Percentiles rank a stretch among this genome's conserved stretches.
Conservation (phyloP, 75 land plant species). For the Isoetes taiwanensis region DNA sequence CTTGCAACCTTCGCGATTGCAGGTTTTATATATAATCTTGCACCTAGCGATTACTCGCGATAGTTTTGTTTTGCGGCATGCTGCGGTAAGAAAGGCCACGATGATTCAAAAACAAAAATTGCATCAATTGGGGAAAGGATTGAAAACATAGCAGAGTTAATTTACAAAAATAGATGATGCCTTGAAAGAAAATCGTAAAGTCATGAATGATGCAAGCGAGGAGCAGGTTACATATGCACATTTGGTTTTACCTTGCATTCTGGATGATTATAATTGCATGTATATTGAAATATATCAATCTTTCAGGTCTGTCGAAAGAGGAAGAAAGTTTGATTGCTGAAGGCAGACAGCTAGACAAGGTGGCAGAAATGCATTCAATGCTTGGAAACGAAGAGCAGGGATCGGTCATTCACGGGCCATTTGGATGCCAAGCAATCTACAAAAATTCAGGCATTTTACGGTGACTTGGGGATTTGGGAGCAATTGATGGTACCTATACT, state of each 20-base stretch:
- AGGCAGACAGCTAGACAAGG: conserved; percentile 76
- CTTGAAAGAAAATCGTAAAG: conserved; percentile 26
- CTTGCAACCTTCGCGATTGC: too few relatives aligned
- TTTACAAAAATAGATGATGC: conserved; percentile 20
- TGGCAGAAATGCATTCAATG: conserved; percentile 49
- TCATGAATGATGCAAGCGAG: conserved; percentile 38
- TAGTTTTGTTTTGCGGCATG: conserved; percentile 42
- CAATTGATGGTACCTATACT: conserved; percentile 61
- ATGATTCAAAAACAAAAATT: conserved; percentile 48
- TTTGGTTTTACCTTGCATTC: neutral
- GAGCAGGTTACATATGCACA: conserved; percentile 36
- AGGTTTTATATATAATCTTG: too few relatives aligned
- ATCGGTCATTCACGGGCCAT: conserved; percentile 75
- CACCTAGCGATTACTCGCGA: too few relatives aligned
- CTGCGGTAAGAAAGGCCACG: conserved; percentile 38
- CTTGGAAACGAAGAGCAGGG: conserved; percentile 83
- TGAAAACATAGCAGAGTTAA: conserved; percentile 22
- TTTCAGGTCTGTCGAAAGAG: conserved; percentile 36
- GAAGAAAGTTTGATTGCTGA: conserved; percentile 47
- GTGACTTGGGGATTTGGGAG: conserved; percentile 94
- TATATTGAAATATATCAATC: neutral
- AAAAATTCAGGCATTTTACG: conserved; percentile 74
- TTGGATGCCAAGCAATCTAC: conserved; percentile 73
- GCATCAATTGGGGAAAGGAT: conserved; percentile 26
- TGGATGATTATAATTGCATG: neutral